Conservation (phyloP, 306 rosid genomes). For the Amphicarpaea edgeworthii region DNA sequence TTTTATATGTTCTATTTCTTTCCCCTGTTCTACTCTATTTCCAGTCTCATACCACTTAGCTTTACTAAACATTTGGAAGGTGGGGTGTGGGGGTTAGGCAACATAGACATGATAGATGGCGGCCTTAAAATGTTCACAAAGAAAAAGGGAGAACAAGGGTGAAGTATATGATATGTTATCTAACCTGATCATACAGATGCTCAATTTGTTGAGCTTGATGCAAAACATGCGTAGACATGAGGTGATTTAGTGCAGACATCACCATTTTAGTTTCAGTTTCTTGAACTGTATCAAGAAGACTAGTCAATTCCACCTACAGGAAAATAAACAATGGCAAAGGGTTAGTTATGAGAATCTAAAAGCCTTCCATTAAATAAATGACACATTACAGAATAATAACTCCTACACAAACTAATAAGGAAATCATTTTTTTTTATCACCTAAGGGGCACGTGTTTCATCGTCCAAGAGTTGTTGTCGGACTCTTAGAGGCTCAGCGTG, state of each 20-base stretch:
- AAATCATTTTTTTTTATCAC: slow-evolving; percentile 49
- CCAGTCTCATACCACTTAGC: background rate
- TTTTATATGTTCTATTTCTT: background rate
- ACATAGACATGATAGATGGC: background rate
- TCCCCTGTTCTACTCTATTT: slow-evolving; percentile 19
- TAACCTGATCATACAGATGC: slow-evolving; percentile 85
- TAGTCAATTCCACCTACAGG: slow-evolving; percentile 78
- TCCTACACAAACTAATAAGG: slow-evolving; percentile 20
- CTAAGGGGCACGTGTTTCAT: slow-evolving; percentile 98
- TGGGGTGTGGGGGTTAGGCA: no score
- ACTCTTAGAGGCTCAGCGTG: slow-evolving; percentile 69
- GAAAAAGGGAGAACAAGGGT: background rate
- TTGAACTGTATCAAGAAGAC: slow-evolving; percentile 84
- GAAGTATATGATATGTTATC: slow-evolving; percentile 27
- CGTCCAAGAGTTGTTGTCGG: slow-evolving; percentile 87
- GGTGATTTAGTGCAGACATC: slow-evolving; percentile 96
- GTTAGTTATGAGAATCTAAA: slow-evolving; percentile 38
- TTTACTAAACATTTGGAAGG: background rate
- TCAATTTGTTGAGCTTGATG: slow-evolving; percentile 96
- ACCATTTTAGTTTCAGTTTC: slow-evolving; percentile 99
- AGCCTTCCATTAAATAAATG: slow-evolving; percentile 29
- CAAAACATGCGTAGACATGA: slow-evolving; percentile 94
- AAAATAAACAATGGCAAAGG: slow-evolving; percentile 40
- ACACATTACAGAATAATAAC: slow-evolving; percentile 27
- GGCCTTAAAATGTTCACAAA: background rate